These are phyloP conservation scores for Chalaropsis thielavioides DNA, from an alignment of 2,329 filamentous ascomycete species.

Conservation along the genomic window DNA sequence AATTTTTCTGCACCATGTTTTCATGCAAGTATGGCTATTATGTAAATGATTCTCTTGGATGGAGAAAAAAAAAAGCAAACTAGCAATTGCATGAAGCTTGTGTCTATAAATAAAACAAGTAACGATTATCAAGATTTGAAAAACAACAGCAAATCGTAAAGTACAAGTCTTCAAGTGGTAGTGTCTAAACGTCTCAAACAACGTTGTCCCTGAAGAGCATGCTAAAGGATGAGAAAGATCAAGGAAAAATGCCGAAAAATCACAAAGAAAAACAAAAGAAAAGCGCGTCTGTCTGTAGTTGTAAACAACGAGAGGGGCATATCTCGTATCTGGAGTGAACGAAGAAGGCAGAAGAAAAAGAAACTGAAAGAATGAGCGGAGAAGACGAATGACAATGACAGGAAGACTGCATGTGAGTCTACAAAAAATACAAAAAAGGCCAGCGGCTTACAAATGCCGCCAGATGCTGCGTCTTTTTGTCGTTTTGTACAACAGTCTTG, in stretches of 20 bases:
- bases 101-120: neutral
- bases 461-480: too few species aligned
- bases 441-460: constrained; percentile 9
- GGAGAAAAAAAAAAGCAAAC: neutral
- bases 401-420: too few species aligned
- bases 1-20: neutral
- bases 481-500: too few species aligned
- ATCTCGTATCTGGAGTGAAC: constrained; percentile 12
- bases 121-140: neutral
- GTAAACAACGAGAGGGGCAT: neutral
- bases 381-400: constrained; percentile 13
- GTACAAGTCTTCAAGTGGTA: neutral
- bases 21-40: neutral
- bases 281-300: neutral
- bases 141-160: too few species aligned
- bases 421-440: too few species aligned
- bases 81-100: neutral
- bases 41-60: neutral
- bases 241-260: neutral
- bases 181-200: too few species aligned
- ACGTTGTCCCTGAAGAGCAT: neutral
- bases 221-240: neutral
- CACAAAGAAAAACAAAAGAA: neutral
- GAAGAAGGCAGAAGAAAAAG: neutral
- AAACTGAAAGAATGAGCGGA: constrained; percentile 7